Percentiles rank a stretch among this genome's conserved stretches.
Conservation (phyloP, 129 eudicot genomes). For the Rutidosis leptorrhynchoides region DNA sequence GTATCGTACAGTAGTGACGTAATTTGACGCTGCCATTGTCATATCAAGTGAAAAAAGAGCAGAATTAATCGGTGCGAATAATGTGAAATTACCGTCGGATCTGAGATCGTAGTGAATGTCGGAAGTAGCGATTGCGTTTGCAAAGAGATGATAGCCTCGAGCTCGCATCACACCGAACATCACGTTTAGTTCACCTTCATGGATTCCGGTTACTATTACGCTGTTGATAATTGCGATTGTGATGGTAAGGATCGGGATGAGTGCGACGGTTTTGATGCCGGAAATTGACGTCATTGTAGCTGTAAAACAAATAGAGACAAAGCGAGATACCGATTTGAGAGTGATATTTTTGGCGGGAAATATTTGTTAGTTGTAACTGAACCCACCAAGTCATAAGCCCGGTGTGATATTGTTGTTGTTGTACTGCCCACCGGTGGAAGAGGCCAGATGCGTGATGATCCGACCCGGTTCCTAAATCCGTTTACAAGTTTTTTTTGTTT, state of each 20-base stretch:
- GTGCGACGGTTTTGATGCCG: constrained; percentile 17
- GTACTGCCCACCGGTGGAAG: background rate
- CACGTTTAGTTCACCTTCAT: constrained; percentile 33
- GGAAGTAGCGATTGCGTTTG: constrained; percentile 59
- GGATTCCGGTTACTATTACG: constrained; percentile 31
- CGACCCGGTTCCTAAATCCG: constrained; percentile 16
- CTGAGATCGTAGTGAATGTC: constrained; percentile 44
- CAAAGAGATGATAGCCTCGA: constrained; percentile 59
- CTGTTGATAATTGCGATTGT: constrained; percentile 26
- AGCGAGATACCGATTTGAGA: background rate
- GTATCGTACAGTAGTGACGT: constrained; percentile 47
- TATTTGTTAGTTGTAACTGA: constrained; percentile 21
- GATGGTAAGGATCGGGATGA: constrained; percentile 27
- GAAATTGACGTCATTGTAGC: constrained; percentile 32
- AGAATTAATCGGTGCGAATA: constrained; percentile 56
- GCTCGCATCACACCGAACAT: constrained; percentile 38
- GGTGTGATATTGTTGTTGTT: too few species aligned
- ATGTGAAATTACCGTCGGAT: constrained; percentile 44
- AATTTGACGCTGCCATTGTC: constrained; percentile 44
- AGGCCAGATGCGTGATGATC: background rate
- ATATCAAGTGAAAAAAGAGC: constrained; percentile 53
- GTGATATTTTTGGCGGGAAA: constrained; percentile 26
- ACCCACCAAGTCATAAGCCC: background rate
- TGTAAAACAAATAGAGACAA: constrained; percentile 6
- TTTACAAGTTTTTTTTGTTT: background rate